Conservation (phyloP, 2,329 filamentous ascomycete genomes). For the Penicillium sp. region DNA sequence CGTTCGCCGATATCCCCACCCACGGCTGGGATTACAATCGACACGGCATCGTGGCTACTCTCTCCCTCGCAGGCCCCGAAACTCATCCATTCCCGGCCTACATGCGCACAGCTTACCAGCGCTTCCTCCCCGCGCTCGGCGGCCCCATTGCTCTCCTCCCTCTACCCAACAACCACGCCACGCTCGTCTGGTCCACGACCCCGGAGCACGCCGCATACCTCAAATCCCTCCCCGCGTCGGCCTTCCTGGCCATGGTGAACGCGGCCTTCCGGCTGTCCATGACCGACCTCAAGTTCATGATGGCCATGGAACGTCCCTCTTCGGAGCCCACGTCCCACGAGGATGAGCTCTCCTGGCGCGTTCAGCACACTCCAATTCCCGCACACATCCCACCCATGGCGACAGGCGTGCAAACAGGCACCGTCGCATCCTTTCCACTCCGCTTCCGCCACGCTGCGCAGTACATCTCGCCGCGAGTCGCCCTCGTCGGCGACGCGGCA, state of each 20-base stretch:
- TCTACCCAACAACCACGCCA: slow-evolving; percentile 77
- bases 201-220: slow-evolving; percentile 75
- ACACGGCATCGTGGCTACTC: slow-evolving; percentile 87
- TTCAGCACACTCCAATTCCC: slow-evolving; percentile 65
- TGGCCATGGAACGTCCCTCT: slow-evolving; percentile 57
- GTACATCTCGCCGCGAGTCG: slow-evolving; percentile 87
- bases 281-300: slow-evolving; percentile 81
- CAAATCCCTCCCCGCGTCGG: slow-evolving; percentile 69
- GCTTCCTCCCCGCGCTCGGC: slow-evolving; percentile 77
- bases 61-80: slow-evolving; percentile 63
- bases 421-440: slow-evolving; percentile 85
- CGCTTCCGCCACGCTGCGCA: slow-evolving; percentile 91
- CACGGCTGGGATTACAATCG: slow-evolving; percentile 92
- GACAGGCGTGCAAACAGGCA: slow-evolving; percentile 72
- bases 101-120: slow-evolving; percentile 82
- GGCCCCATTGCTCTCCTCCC: slow-evolving; percentile 91
- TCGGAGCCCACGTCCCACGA: slow-evolving; percentile 52
- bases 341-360: slow-evolving; percentile 83
- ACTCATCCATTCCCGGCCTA: slow-evolving; percentile 35
- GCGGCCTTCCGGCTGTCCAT: slow-evolving; percentile 83
- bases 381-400: slow-evolving; percentile 66
- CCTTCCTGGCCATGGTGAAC: slow-evolving; percentile 88
- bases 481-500: slow-evolving; percentile 89
- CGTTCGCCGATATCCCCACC: slow-evolving; percentile 82
- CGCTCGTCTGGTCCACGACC: slow-evolving; percentile 93